phyloP scores from a whole-genome alignment of 768 basidiomycete species.

The Neoboletus magnificus region DNA sequence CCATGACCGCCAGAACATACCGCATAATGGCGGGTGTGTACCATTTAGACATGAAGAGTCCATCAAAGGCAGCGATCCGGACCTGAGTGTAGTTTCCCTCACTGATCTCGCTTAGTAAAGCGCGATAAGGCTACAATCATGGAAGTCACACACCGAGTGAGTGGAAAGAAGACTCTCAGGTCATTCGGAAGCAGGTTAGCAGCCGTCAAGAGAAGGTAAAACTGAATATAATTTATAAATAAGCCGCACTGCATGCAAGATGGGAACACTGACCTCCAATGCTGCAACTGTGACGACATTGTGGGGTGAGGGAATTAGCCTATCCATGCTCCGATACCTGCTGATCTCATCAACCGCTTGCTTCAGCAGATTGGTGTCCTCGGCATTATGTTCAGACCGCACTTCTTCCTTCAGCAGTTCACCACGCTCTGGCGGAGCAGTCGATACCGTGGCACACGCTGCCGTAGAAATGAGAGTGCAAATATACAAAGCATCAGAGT shows the following conservation, averaged over 20 bases:
- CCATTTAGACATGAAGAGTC: constrained; percentile 87
- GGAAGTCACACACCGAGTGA: constrained; percentile 66
- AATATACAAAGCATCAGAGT: constrained; percentile 88
- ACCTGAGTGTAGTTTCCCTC: constrained; percentile 94
- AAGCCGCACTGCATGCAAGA: not conserved
- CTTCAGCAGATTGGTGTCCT: constrained; percentile 68
- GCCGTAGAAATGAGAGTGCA: constrained; percentile 81
- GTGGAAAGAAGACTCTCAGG: constrained; percentile 74
- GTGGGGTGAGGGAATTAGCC: constrained; percentile 90
- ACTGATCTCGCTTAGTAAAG: constrained; percentile 39
- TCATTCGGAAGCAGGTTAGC: constrained; percentile 79
- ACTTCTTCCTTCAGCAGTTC: constrained; percentile 71
- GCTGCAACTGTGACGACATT: constrained; percentile 91
- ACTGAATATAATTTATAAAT: constrained; percentile 43
- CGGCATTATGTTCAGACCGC: constrained; percentile 59
- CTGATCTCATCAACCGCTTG: constrained; percentile 80
- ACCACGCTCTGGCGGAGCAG: constrained; percentile 74
- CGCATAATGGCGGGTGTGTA: constrained; percentile 79
- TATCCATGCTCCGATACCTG: constrained; percentile 91
- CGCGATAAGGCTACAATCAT: not conserved
- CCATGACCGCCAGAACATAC: constrained; percentile 84
- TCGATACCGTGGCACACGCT: constrained; percentile 75
- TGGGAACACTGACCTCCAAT: constrained; percentile 65
- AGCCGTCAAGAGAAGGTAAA: constrained; percentile 72
- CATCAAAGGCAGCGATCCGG: constrained; percentile 91